Evolutionary conservation across 306 rosid genomes (phyloP).

Genomic region (Sphenostylis stenocarpa): DNA sequence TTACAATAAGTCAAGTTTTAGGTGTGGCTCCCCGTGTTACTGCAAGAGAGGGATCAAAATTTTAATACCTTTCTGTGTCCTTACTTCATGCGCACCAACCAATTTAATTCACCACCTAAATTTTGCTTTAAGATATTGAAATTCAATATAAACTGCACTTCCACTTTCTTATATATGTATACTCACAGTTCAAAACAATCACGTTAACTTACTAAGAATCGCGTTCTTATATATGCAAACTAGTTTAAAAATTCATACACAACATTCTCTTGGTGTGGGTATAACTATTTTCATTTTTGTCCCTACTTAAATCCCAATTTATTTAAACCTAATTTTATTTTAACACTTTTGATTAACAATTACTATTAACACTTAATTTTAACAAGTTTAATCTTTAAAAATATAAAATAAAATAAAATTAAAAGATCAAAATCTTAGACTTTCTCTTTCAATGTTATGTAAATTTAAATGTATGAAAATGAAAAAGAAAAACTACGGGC

Average conservation of each 20-base stretch:
- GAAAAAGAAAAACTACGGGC: too few species aligned
- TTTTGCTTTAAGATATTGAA: neutral
- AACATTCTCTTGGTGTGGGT: too few species aligned
- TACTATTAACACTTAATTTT: neutral
- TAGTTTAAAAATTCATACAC: too few species aligned
- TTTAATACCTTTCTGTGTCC: neutral
- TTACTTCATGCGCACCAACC: neutral
- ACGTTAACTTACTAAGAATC: too few species aligned
- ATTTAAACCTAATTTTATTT: neutral
- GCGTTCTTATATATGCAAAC: too few species aligned
- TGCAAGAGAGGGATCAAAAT: neutral
- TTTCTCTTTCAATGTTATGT: too few species aligned
- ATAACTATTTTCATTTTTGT: neutral
- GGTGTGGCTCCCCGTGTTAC: neutral
- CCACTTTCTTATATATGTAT: too few species aligned
- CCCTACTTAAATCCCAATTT: neutral
- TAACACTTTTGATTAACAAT: neutral
- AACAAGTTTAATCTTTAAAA: neutral
- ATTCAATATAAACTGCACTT: too few species aligned
- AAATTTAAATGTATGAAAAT: too few species aligned
- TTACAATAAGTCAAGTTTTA: constrained; percentile 7
- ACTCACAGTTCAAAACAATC: too few species aligned
- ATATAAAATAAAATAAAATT: too few species aligned
- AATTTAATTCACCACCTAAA: neutral
- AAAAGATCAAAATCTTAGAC: too few species aligned